These are phyloP conservation scores for Sclerotinia spermophila DNA, from an alignment of 2,329 filamentous ascomycete species.

Conservation along the genomic window DNA sequence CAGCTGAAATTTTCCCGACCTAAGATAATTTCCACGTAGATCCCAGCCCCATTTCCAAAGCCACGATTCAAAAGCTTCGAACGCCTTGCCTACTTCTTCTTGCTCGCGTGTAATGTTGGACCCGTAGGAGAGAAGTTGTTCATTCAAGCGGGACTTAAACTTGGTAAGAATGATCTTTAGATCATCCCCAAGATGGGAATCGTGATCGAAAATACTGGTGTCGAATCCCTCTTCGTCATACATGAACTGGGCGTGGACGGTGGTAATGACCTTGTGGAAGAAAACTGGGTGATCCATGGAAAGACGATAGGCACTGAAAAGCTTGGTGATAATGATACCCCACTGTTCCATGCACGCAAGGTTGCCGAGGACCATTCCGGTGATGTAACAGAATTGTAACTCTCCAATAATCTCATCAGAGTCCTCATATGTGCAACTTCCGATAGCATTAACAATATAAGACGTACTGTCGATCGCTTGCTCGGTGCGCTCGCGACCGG, in stretches of 20 bases:
- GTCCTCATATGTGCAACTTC: constrained; percentile 35
- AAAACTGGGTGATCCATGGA: constrained; percentile 44
- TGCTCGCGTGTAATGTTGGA: constrained; percentile 41
- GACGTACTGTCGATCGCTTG: constrained; percentile 48
- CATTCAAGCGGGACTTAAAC: constrained; percentile 53
- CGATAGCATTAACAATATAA: constrained; percentile 45
- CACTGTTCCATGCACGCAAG: constrained; percentile 59
- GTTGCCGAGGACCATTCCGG: constrained; percentile 56
- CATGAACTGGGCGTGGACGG: constrained; percentile 52
- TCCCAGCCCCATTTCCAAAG: constrained; percentile 53
- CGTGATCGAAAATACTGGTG: constrained; percentile 40
- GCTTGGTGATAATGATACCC: constrained; percentile 52
- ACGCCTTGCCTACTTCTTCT: constrained; percentile 46
- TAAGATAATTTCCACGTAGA: constrained; percentile 48
- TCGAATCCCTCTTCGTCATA: constrained; percentile 51
- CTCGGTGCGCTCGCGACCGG: constrained; percentile 41
- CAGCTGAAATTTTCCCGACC: constrained; percentile 47
- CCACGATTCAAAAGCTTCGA: constrained; percentile 47
- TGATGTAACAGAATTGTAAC: constrained; percentile 57
- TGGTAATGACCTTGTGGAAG: constrained; percentile 46
- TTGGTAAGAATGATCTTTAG: constrained; percentile 49
- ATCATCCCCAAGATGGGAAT: constrained; percentile 32
- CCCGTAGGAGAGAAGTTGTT: constrained; percentile 42
- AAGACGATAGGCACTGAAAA: constrained; percentile 50
- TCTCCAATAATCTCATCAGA: constrained; percentile 52